phyloP scores from a whole-genome alignment of 495 filamentous ascomycete genomes.

The Xylaria longipes region DNA sequence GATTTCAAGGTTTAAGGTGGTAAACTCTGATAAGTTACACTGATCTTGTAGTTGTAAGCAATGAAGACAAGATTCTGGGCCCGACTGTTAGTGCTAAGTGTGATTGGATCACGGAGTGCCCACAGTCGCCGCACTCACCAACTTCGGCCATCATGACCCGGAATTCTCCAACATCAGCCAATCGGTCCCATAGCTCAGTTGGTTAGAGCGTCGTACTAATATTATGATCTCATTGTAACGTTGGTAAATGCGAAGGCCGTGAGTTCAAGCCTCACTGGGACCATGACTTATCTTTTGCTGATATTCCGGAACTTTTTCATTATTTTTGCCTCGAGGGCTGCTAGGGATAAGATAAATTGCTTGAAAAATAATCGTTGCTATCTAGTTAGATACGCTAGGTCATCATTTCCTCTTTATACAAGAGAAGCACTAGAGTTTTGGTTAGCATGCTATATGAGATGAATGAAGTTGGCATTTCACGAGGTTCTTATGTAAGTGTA shows the following conservation, averaged over 20 bases:
- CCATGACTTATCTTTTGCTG: background rate
- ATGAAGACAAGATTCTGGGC: background rate
- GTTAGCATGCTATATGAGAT: too few relatives aligned
- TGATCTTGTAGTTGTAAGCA: background rate
- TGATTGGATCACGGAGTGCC: background rate
- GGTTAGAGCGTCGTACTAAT: slow-evolving; percentile 27
- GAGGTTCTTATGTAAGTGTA: too few relatives aligned
- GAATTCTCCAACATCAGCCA: background rate
- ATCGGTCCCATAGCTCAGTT: slow-evolving; percentile 25
- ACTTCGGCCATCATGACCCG: background rate
- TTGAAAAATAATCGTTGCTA: too few relatives aligned
- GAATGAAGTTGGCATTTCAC: too few relatives aligned
- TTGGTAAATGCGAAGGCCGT: slow-evolving; percentile 24
- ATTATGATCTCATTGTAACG: slow-evolving; percentile 9
- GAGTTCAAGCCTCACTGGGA: slow-evolving; percentile 27
- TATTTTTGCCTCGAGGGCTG: background rate
- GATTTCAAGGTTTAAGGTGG: background rate
- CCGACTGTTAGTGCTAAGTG: background rate
- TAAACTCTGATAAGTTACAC: background rate
- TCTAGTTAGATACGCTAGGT: too few relatives aligned
- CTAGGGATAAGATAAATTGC: background rate
- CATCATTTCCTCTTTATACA: too few relatives aligned
- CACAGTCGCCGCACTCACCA: background rate
- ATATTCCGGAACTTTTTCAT: background rate
- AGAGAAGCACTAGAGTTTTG: too few relatives aligned